phyloP scores from a whole-genome alignment of 805 yeast species.

The Cyberlindnera xishuangbannaensis region DNA sequence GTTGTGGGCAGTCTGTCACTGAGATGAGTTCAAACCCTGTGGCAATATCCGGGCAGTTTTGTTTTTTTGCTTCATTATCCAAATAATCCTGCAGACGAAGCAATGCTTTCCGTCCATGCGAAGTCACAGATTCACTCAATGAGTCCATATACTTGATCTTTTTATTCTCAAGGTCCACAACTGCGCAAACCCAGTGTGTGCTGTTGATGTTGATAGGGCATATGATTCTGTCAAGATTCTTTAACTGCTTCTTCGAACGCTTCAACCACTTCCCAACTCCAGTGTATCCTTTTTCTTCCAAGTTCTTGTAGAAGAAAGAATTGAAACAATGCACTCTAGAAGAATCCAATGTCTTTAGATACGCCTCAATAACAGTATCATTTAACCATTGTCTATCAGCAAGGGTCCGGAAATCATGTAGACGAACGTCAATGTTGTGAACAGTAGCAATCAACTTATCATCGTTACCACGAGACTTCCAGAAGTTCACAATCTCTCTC shows the following conservation, averaged over 20 bases:
- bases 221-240: conserved; percentile 57
- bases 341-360: conserved; percentile 38
- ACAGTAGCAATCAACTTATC: conserved; percentile 25
- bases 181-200: conserved; percentile 90
- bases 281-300: conserved; percentile 65
- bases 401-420: conserved; percentile 67
- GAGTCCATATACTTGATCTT: conserved; percentile 77
- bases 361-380: conserved; percentile 85
- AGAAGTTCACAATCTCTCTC: conserved; percentile 22
- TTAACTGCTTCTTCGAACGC: conserved; percentile 62
- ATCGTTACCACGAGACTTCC: conserved; percentile 23
- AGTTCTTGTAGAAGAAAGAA: conserved; percentile 79
- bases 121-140: conserved; percentile 38
- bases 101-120: conserved; percentile 34
- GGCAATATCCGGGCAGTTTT: conserved; percentile 28
- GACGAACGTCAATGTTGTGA: conserved; percentile 51
- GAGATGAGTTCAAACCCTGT: conserved; percentile 28
- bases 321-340: conserved; percentile 62
- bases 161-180: conserved; percentile 55
- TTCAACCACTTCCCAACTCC: conserved; percentile 86
- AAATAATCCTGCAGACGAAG: conserved; percentile 54
- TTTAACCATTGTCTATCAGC: conserved; percentile 77
- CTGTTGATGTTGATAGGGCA: conserved; percentile 82
- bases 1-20: conserved; percentile 63
- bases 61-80: conserved; percentile 56